Percentiles rank a stretch among this genome's conserved stretches.
These are phyloP conservation scores for Trichophaea hybrida DNA, from an alignment of 2,329 filamentous ascomycete species.

Conservation along the genomic window DNA sequence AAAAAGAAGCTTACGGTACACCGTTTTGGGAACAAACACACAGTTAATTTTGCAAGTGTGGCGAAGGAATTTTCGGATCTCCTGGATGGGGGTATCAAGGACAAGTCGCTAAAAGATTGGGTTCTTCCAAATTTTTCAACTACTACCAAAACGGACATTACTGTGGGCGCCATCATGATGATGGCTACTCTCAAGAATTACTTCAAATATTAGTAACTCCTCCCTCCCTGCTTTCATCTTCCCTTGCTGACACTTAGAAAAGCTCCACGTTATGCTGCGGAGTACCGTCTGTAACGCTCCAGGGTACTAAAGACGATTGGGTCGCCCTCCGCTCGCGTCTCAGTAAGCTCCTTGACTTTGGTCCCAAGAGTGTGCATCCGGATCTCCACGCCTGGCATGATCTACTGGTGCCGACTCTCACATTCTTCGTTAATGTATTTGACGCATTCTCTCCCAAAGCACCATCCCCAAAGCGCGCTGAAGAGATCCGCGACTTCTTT, in stretches of 20 bases:
- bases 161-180: slow-evolving; percentile 36
- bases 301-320: slow-evolving; percentile 38
- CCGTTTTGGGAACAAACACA: slow-evolving; percentile 15
- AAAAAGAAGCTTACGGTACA: slow-evolving; percentile 32
- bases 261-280: slow-evolving; percentile 32
- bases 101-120: slow-evolving; percentile 35
- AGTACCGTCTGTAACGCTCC: slow-evolving; percentile 40
- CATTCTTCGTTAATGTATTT: slow-evolving; percentile 36
- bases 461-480: slow-evolving; percentile 26
- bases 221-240: too few relatives aligned
- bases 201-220: too few relatives aligned
- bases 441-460: slow-evolving; percentile 24
- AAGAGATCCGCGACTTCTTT: slow-evolving; percentile 35
- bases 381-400: slow-evolving; percentile 29
- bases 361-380: slow-evolving; percentile 31
- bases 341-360: slow-evolving; percentile 35
- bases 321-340: slow-evolving; percentile 33
- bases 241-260: slow-evolving; percentile 24
- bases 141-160: slow-evolving; percentile 35
- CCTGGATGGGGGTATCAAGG: slow-evolving; percentile 33
- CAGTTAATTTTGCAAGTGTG: slow-evolving; percentile 29
- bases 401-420: slow-evolving; percentile 36
- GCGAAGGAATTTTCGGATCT: slow-evolving; percentile 31
- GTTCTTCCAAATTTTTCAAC: slow-evolving; percentile 41
- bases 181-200: slow-evolving; percentile 32